phyloP scores from a whole-genome alignment of 495 filamentous ascomycete genomes.

The Saxophila tyrrhenica region DNA sequence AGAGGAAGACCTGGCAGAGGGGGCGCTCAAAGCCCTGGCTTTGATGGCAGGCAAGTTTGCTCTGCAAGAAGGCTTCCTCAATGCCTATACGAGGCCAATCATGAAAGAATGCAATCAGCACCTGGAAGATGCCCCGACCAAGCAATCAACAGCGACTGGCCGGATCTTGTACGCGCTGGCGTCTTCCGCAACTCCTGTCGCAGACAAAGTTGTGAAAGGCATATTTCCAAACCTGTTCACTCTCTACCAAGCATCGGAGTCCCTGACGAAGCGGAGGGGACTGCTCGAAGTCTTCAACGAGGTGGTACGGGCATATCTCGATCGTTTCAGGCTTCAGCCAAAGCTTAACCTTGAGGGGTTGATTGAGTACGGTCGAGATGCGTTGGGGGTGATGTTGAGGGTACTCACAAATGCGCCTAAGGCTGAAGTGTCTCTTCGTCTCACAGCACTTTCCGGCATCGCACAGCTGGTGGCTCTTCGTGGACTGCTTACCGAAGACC shows the following conservation, averaged over 20 bases:
- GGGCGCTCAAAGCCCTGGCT: conserved; percentile 44
- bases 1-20: conserved; percentile 57
- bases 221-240: conserved; percentile 50
- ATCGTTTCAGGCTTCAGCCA: conserved; percentile 23
- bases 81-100: conserved; percentile 51
- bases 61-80: conserved; percentile 42
- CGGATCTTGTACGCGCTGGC: conserved; percentile 50
- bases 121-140: conserved; percentile 63
- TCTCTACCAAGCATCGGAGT: conserved; percentile 52
- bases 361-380: conserved; percentile 2
- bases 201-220: conserved; percentile 43
- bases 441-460: conserved; percentile 49
- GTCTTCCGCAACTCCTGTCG: conserved; percentile 42
- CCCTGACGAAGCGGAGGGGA: conserved; percentile 55
- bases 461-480: conserved; percentile 44
- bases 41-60: conserved; percentile 49
- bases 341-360: conserved; percentile 3
- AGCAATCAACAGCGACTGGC: conserved; percentile 59
- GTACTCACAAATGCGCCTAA: conserved; percentile 45
- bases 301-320: conserved; percentile 45
- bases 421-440: conserved; percentile 55
- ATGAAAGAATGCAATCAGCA: conserved; percentile 62
- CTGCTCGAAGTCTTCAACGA: conserved; percentile 52
- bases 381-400: conserved; percentile 11
- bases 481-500: conserved; percentile 49